phyloP scores from a whole-genome alignment of 1,284 basidiomycete genomes.

The Sphagnurus paluster region DNA sequence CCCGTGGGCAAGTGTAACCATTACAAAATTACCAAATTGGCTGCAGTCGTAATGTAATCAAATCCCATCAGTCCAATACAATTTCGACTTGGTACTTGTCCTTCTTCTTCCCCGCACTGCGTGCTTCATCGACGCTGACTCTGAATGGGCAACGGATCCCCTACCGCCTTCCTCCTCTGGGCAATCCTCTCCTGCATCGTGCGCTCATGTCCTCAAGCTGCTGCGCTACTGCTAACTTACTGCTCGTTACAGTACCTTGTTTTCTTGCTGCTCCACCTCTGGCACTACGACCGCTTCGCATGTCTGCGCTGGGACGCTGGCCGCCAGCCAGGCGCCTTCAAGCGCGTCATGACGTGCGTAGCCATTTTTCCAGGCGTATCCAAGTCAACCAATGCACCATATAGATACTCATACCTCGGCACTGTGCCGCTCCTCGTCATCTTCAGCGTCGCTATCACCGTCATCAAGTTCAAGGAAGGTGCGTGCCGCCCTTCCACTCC shows the following conservation, averaged over 20 bases:
- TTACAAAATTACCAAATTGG: no score
- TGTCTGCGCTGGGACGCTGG: conserved; percentile 72
- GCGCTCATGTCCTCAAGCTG: conserved; percentile 25
- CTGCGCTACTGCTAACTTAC: conserved; percentile 2
- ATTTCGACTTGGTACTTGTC: neutral
- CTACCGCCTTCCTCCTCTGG: conserved; percentile 71
- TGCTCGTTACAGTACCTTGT: conserved; percentile 55
- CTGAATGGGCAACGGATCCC: conserved; percentile 64
- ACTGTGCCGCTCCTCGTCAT: conserved; percentile 63
- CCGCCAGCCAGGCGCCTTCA: conserved; percentile 75
- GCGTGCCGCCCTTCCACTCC: conserved; percentile 12
- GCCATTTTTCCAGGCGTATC: conserved; percentile 1
- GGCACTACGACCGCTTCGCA: conserved; percentile 71
- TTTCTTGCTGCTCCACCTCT: conserved; percentile 69
- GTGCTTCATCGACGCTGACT: neutral
- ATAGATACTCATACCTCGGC: conserved; percentile 70
- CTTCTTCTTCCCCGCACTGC: neutral
- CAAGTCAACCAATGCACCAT: neutral
- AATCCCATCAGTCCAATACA: neutral
- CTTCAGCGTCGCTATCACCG: conserved; percentile 58
- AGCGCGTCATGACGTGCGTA: conserved; percentile 77
- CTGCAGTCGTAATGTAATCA: no score
- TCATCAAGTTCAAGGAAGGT: conserved; percentile 73
- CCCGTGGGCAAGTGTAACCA: conserved; percentile 5
- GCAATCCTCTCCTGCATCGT: conserved; percentile 64